Evolutionary conservation across 2,329 filamentous ascomycete genomes (phyloP), one percentile per base, ranked within the genome.

Genomic region (Lachnellula hyalina): DNA sequence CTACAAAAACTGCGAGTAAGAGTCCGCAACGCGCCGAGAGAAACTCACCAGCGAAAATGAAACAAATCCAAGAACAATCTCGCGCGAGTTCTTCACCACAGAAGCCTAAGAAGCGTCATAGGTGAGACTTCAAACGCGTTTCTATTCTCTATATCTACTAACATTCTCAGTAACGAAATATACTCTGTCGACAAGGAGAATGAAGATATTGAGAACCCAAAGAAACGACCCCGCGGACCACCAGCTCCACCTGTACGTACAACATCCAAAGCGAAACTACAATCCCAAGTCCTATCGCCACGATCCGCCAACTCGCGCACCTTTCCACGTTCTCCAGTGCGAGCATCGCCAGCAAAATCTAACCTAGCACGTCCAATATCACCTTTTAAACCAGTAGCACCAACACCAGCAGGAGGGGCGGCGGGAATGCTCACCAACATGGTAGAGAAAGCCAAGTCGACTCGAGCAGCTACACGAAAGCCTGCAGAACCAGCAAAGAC

Each of bases 151-250:
- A n/a, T 35, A 8, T 9, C 11, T 54, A 45, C 67, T 69, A 62
- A 68, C 48, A 45, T 35, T 19, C 49, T 1, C 57, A 92, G 87
- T 68, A 79, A 83, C 63, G 82, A 85, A 54, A 81, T 86, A 42
- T 76, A 77, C 25, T 78, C 79, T 53, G 77, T 77, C 28, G 86
- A 93, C 72, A 94, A 95, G 71, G 90, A 95, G 68, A 95, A 94
- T 66, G 82, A 83, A 47, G 72, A 72, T 57, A 72, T 75, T 57
- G 81, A 86, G 21, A 85, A 85, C 61, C 83, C 86, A 3, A 93
- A 93, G 77, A 92, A 91, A 73, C 77, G 73, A 19, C 58, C 67
- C 25, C 70, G 68, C 40, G 68, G 67, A 36, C 68, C 72, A 11
- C 74, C 64, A 51, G 56, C 59, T 11, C 61, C 64, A 41, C 61